A percentile compares a stretch with the other conserved stretches of the same genome.
Conservation (phyloP, 2,329 filamentous ascomycete species). For the Fusarium nygamai region DNA sequence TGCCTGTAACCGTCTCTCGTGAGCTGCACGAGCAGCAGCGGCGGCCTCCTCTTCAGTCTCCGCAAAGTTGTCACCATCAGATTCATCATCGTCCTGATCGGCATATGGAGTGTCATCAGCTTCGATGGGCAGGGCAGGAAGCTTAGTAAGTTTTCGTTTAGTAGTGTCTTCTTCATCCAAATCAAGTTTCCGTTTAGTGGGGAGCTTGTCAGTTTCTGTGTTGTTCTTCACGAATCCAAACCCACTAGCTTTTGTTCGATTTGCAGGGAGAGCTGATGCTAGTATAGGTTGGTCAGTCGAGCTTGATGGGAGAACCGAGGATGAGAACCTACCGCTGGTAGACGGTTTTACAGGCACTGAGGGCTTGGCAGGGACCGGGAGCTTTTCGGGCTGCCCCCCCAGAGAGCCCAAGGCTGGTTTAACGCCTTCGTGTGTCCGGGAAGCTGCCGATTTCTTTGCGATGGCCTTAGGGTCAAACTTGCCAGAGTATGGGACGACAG, state of each 20-base stretch:
- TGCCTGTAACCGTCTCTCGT: conserved; percentile 76
- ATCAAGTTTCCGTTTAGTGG: conserved; percentile 78
- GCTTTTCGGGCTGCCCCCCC: conserved; percentile 51
- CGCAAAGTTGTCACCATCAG: conserved; percentile 79
- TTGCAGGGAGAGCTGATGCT: conserved; percentile 70
- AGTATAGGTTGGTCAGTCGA: conserved; percentile 39
- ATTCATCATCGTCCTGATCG: conserved; percentile 74
- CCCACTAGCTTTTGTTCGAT: conserved; percentile 78
- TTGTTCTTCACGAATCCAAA: conserved; percentile 83
- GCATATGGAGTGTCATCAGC: conserved; percentile 69
- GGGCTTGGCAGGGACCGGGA: conserved; percentile 45
- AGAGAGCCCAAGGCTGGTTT: conserved; percentile 60
- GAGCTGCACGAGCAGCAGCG: conserved; percentile 84
- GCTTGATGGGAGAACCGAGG: not conserved
- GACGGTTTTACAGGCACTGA: conserved; percentile 47
- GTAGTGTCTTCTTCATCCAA: conserved; percentile 90
- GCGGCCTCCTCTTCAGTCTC: conserved; percentile 88
- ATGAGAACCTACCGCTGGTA: conserved; percentile 48
- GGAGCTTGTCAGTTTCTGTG: conserved; percentile 71
- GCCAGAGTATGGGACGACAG: conserved; percentile 72
- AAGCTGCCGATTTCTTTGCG: conserved; percentile 77
- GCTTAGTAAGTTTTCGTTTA: conserved; percentile 88
- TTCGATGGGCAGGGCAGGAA: conserved; percentile 79
- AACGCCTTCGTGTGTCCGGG: conserved; percentile 63
- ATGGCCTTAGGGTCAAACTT: conserved; percentile 91